Evolutionary conservation across 2,329 filamentous ascomycete species (phyloP).

Genomic region (Sclerotinia glacialis): DNA sequence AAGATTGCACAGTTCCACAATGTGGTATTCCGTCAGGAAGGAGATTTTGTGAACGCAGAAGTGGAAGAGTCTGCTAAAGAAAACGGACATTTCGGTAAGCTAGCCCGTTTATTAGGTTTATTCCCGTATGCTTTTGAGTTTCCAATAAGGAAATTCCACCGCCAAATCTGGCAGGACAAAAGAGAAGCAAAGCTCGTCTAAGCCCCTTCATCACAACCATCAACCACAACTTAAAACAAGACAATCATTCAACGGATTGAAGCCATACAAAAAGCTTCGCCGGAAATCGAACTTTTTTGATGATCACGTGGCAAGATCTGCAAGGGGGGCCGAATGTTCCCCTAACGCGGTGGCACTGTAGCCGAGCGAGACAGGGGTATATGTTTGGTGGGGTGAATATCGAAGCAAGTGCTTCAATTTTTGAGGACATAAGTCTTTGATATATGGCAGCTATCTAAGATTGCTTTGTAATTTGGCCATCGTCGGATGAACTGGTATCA

Average conservation of each 20-base stretch:
- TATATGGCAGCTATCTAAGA: background rate
- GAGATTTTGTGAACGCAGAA: conserved; percentile 70
- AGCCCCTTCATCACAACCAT: background rate
- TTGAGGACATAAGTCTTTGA: background rate
- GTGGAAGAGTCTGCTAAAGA: conserved; percentile 64
- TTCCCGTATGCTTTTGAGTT: conserved; percentile 11
- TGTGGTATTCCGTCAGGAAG: conserved; percentile 78
- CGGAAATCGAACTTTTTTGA: conserved; percentile 35
- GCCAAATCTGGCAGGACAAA: background rate
- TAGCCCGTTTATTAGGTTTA: background rate
- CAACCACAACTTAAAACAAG: background rate
- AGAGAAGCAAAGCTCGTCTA: background rate
- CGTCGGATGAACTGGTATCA: background rate
- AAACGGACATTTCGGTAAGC: conserved; percentile 45
- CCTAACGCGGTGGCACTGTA: background rate
- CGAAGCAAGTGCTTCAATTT: background rate
- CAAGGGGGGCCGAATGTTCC: background rate
- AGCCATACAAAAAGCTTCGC: background rate
- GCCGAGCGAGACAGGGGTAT: conserved; percentile 12
- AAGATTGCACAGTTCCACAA: conserved; percentile 74
- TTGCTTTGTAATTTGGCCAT: background rate
- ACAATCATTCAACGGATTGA: background rate
- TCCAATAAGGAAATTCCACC: background rate
- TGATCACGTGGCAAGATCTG: background rate
- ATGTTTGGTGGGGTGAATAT: background rate